phyloP scores from a whole-genome alignment of 2,329 filamentous ascomycete species.

The Drechslerella coelobrocha region DNA sequence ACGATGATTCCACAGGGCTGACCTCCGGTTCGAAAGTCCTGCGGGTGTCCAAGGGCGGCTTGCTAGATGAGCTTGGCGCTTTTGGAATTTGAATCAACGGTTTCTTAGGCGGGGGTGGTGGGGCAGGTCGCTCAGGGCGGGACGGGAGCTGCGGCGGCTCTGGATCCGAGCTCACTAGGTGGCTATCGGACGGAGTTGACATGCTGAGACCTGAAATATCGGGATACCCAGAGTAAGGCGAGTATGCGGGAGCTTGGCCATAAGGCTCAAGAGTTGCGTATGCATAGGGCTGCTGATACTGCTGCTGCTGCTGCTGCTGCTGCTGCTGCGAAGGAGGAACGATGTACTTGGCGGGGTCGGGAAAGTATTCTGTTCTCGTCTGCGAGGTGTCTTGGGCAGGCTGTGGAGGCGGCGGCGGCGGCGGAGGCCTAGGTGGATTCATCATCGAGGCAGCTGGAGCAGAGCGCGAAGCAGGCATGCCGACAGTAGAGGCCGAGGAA shows the following conservation, averaged over 20 bases:
- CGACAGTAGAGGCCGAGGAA: constrained; percentile 23
- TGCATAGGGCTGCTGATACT: constrained; percentile 25
- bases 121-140: constrained; percentile 12
- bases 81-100: constrained; percentile 25
- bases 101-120: constrained; percentile 37
- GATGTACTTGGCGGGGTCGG: constrained; percentile 36
- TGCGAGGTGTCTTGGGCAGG: background rate
- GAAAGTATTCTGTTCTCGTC: constrained; percentile 34
- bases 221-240: constrained; percentile 30
- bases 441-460: constrained; percentile 28
- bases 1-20: constrained; percentile 3
- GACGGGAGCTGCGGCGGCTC: constrained; percentile 19
- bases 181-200: constrained; percentile 8
- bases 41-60: constrained; percentile 10
- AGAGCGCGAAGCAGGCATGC: constrained; percentile 22
- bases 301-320: too few species aligned
- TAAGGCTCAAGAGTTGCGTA: constrained; percentile 27
- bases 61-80: background rate
- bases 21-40: constrained; percentile 1
- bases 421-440: constrained; percentile 27
- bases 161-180: background rate
- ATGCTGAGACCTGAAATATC: constrained; percentile 38
- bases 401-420: constrained; percentile 27
- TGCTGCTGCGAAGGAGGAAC: too few species aligned
- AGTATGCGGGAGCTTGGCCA: constrained; percentile 29